These are phyloP conservation scores for Paecilomyces variotii DNA, from an alignment of 2,329 filamentous ascomycete species.

Conservation along the genomic window DNA sequence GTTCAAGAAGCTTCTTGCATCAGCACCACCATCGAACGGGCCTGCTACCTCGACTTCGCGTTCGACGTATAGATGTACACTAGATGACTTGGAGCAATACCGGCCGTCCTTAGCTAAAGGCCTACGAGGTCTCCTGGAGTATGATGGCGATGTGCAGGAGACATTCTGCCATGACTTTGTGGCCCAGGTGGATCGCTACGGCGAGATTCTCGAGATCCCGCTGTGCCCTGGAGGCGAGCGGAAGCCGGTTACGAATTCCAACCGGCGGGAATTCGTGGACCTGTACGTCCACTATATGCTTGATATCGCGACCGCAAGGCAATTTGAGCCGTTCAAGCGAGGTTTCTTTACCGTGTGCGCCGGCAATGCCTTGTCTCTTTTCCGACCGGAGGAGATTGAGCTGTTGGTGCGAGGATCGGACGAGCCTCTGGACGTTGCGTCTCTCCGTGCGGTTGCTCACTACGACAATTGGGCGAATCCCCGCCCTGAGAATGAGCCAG, in stretches of 20 bases:
- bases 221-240: conserved; percentile 67
- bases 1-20: conserved; percentile 76
- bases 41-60: conserved; percentile 50
- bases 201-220: conserved; percentile 56
- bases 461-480: conserved; percentile 70
- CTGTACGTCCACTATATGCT: conserved; percentile 74
- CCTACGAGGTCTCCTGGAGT: conserved; percentile 68
- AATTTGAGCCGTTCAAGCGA: conserved; percentile 89
- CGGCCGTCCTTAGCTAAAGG: conserved; percentile 68
- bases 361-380: conserved; percentile 78
- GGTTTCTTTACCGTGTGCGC: conserved; percentile 90
- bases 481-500: conserved; percentile 52
- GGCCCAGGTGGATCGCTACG: conserved; percentile 69
- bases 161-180: conserved; percentile 79
- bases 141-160: conserved; percentile 71
- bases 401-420: conserved; percentile 78
- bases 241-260: conserved; percentile 71
- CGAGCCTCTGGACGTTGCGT: conserved; percentile 69
- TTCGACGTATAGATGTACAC: conserved; percentile 58
- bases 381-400: conserved; percentile 86
- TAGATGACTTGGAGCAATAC: conserved; percentile 78
- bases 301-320: conserved; percentile 66
- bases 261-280: conserved; percentile 79
- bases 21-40: conserved; percentile 57
- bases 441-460: conserved; percentile 65